Conservation (phyloP, 495 filamentous ascomycete species). For the Penicillium roqueforti region DNA sequence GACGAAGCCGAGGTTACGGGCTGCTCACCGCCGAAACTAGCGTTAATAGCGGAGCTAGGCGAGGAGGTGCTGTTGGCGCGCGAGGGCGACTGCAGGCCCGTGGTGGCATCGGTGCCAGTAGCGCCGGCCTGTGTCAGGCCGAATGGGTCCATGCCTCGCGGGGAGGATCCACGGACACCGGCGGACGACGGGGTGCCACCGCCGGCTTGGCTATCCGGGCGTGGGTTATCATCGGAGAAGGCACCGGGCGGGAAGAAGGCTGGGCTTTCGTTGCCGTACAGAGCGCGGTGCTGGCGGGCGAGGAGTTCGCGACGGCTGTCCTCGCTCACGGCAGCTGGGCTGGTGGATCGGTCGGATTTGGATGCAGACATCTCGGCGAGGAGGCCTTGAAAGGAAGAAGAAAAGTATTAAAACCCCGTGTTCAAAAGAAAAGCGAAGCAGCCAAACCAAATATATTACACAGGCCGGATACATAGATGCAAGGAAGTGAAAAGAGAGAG, state of each 20-base stretch:
- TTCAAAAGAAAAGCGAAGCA: constrained; percentile 28
- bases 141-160: constrained; percentile 61
- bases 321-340: constrained; percentile 87
- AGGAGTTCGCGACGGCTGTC: constrained; percentile 95
- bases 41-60: constrained; percentile 61
- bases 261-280: constrained; percentile 76
- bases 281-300: constrained; percentile 84
- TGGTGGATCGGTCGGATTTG: constrained; percentile 88
- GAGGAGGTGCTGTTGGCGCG: constrained; percentile 88
- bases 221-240: constrained; percentile 61
- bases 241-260: constrained; percentile 55
- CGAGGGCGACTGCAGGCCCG: constrained; percentile 59
- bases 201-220: constrained; percentile 54
- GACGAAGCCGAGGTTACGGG: constrained; percentile 86
- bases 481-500: constrained; percentile 11
- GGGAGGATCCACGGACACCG: constrained; percentile 55
- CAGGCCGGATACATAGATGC: constrained; percentile 42
- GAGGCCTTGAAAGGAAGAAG: constrained; percentile 57
- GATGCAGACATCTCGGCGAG: constrained; percentile 76
- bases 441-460: constrained; percentile 47
- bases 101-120: constrained; percentile 34
- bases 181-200: constrained; percentile 52
- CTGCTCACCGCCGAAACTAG: constrained; percentile 59
- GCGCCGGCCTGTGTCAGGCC: constrained; percentile 44
- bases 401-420: constrained; percentile 46